Evolutionary conservation across 148 eudicot genomes (phyloP), one percentile per base, ranked within the genome.

Genomic region (Rhododendron kiyosumense): DNA sequence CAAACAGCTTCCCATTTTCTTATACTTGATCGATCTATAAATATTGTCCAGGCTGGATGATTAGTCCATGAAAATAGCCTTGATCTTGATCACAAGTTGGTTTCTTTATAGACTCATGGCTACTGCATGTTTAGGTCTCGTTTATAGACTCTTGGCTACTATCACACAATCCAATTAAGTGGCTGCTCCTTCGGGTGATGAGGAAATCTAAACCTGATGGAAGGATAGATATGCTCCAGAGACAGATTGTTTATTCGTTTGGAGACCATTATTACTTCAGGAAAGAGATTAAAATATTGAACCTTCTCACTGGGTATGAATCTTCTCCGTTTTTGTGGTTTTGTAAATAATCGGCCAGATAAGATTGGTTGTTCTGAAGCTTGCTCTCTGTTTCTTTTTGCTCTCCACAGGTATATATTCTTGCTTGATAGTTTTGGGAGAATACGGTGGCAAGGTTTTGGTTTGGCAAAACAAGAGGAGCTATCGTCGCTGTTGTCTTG

Each of bases 221-320:
- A 79, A 82, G 73, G 46, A 59, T 88, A 28, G 88, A 77, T 81
- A 88, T 87, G 32, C 88, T 95, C 86, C 96, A 92, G 85, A 93
- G 90, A 86, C 94, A 93, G 81, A 90, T 92, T 84, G 95, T 89
- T 63, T 95, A 97, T 89, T 91, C 96, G 2, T 97, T 97, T 87
- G 98, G 99, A 18, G 96, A 97, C 90, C 90, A 95, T 91, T 97
- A 97, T 82, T 89, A 97, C 90, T 91, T 95, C 91, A 90, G 98
- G 81, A 97, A 95, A 90, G 98, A 97, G 88, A 96, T 97, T 77
- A 93, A 92, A 87, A 94, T 95, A 89, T 80, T 95, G 83, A 97
- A 97, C 91, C 98, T 95, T 84, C 91, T 95, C 81, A 94, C 98
- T 4, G 98, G 98, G 99, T 97, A 97, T 30, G 79, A 34, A 88